Base-by-base conservation (phyloP, 805 yeast genomes). In the Kluyveromyces aestuarii region DNA sequence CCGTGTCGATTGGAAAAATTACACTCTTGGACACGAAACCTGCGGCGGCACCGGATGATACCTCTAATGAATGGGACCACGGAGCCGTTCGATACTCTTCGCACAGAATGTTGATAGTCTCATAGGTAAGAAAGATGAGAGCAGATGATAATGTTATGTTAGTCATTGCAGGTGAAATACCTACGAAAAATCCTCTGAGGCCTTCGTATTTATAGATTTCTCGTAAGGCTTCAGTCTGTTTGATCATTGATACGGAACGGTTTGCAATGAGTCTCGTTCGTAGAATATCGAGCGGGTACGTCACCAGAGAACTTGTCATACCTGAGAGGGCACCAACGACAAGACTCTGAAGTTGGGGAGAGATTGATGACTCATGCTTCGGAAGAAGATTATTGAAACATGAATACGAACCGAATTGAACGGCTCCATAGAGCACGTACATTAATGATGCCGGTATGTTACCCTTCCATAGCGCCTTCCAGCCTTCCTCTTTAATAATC, bases 251-350 rank as follows among this genome's bases (percentile, higher is more conserved):
- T 52, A 48, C 27, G 68, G 51, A 46, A 43, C 69, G 67, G 58
- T 81, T 81, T 2, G 90, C 91, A 1, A 88, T 95, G 45, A 89
- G 74, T 47, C 96, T 71, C 0, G 99, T 93, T 46, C 99, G 69
- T 40, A 93, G 66, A n/a, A 88, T 73, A 63, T 93, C 99, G 57
- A 87, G 81, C 1, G 99, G 99, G 61, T 93, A 93, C 1, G 97
- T 85, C 1, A 71, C 61, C 0, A 77, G 44, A 0, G 96, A 87
- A 27, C 96, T 87, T 0, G 78, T 57, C 19, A 81, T 68, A 0
- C 99, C 99, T 0, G 96, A 81, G 1, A 80, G 61, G 0, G 85
- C 77, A 0, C 99, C 99, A 6, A 86, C 78, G 0, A 84, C 35
- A 17, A 76, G 63, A 8, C 71, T 67, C 48, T 70, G 72, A 1